Evolutionary conservation across 352 stramenopile genomes (phyloP).

Genomic region (Globisporangium cederbergense): DNA sequence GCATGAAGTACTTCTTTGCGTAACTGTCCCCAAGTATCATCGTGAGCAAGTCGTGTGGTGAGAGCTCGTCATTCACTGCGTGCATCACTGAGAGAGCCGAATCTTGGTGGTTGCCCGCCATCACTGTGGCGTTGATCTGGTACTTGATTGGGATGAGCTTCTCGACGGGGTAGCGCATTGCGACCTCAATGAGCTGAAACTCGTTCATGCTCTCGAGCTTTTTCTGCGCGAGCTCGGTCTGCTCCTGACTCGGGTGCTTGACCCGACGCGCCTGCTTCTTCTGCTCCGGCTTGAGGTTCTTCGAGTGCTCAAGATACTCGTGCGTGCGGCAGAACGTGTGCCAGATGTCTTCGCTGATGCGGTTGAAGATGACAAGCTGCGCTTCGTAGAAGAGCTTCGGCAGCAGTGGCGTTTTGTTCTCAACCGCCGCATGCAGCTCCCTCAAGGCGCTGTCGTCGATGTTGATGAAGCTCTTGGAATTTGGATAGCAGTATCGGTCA

Average conservation of each 20-base stretch:
- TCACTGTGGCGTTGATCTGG: neutral
- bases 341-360: slow-evolving; percentile 74
- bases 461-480: slow-evolving; percentile 45
- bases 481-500: slow-evolving; percentile 61
- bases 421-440: slow-evolving; percentile 48
- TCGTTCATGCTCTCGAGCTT: slow-evolving; percentile 60
- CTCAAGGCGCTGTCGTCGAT: slow-evolving; percentile 30
- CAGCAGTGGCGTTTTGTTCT: slow-evolving; percentile 39
- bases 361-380: slow-evolving; percentile 48
- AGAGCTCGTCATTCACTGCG: slow-evolving; percentile 32
- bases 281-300: slow-evolving; percentile 26
- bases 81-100: slow-evolving; percentile 9
- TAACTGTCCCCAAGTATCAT: slow-evolving; percentile 52
- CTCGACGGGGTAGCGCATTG: slow-evolving; percentile 71
- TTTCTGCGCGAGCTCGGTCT: slow-evolving; percentile 42
- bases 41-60: slow-evolving; percentile 45
- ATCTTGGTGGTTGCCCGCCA: slow-evolving; percentile 1
- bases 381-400: slow-evolving; percentile 74
- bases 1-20: slow-evolving; percentile 72
- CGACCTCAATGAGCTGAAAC: slow-evolving; percentile 67
- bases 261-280: neutral
- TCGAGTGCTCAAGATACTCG: slow-evolving; percentile 69
- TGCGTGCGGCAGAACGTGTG: slow-evolving; percentile 59
- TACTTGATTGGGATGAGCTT: slow-evolving; percentile 64
- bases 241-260: slow-evolving; percentile 24